phyloP scores from a whole-genome alignment of 2,329 filamentous ascomycete species.

The Aspergillus awamori region DNA sequence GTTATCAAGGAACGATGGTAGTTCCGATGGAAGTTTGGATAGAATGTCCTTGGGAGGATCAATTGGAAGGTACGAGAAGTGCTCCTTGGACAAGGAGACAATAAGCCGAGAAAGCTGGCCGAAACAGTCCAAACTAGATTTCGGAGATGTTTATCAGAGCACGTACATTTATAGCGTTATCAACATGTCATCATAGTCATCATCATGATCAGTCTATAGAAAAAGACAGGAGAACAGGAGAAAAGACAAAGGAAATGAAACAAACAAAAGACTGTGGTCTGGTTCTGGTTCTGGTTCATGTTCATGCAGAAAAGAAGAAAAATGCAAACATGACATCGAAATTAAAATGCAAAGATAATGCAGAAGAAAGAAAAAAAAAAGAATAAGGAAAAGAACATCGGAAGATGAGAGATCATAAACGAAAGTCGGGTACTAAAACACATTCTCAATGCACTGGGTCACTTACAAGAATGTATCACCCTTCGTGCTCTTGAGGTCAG shows the following conservation, averaged over 20 bases:
- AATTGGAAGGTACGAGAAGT: slow-evolving; percentile 56
- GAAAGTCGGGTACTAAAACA: slow-evolving; percentile 21
- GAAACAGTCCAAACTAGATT: slow-evolving; percentile 56
- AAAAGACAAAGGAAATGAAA: slow-evolving; percentile 23
- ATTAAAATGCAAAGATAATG: slow-evolving; percentile 3
- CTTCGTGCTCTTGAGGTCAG: slow-evolving; percentile 53
- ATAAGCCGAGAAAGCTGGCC: slow-evolving; percentile 55
- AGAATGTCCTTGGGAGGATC: slow-evolving; percentile 55
- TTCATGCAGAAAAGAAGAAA: slow-evolving; percentile 13
- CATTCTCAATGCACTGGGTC: slow-evolving; percentile 30
- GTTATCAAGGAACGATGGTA: slow-evolving; percentile 59
- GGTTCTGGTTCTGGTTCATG: slow-evolving; percentile 12
- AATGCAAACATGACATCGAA: not conserved
- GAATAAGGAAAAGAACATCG: slow-evolving; percentile 14
- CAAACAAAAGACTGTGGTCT: slow-evolving; percentile 17
- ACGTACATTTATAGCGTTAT: slow-evolving; percentile 45
- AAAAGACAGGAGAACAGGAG: slow-evolving; percentile 11
- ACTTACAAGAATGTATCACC: slow-evolving; percentile 56
- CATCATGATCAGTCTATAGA: slow-evolving; percentile 29
- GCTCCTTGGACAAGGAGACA: slow-evolving; percentile 54
- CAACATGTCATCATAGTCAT: slow-evolving; percentile 30
- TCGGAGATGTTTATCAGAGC: slow-evolving; percentile 43
- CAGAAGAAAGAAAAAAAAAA: slow-evolving; percentile 9
- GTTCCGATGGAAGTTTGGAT: slow-evolving; percentile 53
- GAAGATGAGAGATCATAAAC: slow-evolving; percentile 17